Percentiles rank a stretch among this genome's conserved stretches.
Conservation (phyloP, 2,329 filamentous ascomycete genomes). For the Ceratocystis huliohia region DNA sequence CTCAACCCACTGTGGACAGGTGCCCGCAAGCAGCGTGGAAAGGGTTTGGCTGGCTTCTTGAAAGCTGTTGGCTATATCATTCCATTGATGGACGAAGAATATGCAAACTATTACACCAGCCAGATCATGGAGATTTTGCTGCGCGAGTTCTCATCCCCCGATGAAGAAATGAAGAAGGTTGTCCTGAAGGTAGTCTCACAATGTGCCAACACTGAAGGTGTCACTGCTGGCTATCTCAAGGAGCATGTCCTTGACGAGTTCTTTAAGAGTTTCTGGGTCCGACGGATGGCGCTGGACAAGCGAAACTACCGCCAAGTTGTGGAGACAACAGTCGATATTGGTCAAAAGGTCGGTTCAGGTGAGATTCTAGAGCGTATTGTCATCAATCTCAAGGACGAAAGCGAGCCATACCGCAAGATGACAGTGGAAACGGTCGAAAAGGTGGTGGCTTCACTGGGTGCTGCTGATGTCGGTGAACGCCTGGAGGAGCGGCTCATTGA, state of each 20-base stretch:
- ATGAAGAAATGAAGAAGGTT: constrained; percentile 99
- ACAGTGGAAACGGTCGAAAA: constrained; percentile 97
- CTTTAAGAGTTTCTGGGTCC: constrained; percentile 98
- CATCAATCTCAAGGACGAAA: constrained; percentile 93
- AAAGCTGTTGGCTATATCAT: constrained; percentile 98
- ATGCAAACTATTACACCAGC: constrained; percentile 96
- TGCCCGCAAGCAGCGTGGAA: constrained; percentile 88
- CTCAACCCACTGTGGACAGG: constrained; percentile 95
- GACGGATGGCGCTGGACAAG: constrained; percentile 92
- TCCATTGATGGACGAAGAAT: constrained; percentile 97
- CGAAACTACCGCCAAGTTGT: constrained; percentile 97
- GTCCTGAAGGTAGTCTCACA: constrained; percentile 95
- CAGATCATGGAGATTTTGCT: constrained; percentile 98
- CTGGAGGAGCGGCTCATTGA: constrained; percentile 90
- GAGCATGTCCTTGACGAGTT: constrained; percentile 92
- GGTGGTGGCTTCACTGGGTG: constrained; percentile 81
- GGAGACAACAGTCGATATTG: constrained; percentile 92
- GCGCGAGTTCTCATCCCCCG: constrained; percentile 88
- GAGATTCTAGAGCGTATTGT: constrained; percentile 92
- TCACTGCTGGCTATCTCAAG: constrained; percentile 88
- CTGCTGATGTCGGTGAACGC: constrained; percentile 84
- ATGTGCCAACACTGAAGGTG: constrained; percentile 85
- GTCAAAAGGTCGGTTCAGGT: constrained; percentile 92
- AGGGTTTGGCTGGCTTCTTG: constrained; percentile 86
- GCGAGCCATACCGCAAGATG: constrained; percentile 97